These are phyloP conservation scores for Dictyostelium firmibasis DNA, from an alignment of 78 protist species.

Conservation along the genomic window DNA sequence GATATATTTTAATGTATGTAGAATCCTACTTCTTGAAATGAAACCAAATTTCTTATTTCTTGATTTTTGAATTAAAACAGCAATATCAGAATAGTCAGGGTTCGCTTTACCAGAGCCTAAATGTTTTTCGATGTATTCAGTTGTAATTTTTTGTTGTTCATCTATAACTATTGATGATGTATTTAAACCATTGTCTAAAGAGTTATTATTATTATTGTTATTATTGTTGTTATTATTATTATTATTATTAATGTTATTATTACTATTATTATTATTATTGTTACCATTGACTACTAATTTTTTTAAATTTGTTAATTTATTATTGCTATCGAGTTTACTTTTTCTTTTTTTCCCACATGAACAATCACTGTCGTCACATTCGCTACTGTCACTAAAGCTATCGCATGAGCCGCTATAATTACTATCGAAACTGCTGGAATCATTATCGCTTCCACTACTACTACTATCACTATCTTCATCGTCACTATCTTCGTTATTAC, in stretches of 20 bases:
- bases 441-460: neutral
- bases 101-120: neutral
- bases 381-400: slow-evolving; percentile 9
- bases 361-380: slow-evolving; percentile 12
- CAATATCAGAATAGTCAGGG: slow-evolving; percentile 6
- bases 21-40: slow-evolving; percentile 22
- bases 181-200: neutral
- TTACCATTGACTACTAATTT: neutral
- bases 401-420: neutral
- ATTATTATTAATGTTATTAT: neutral
- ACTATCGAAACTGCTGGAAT: neutral
- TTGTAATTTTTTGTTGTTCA: neutral
- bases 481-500: neutral
- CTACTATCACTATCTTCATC: neutral
- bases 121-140: slow-evolving; percentile 1
- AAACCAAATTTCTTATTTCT: slow-evolving; percentile 49
- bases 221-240: too few relatives aligned
- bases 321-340: neutral
- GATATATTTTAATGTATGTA: too few relatives aligned
- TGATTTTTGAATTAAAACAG: slow-evolving; percentile 43
- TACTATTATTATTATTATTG: neutral
- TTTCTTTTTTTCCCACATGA: slow-evolving; percentile 8
- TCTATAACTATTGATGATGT: neutral
- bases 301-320: neutral
- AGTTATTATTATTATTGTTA: neutral